Evolutionary conservation across 768 basidiomycete genomes (phyloP), one percentile per base, ranked within the genome.

Genomic region (Calocybe indica): DNA sequence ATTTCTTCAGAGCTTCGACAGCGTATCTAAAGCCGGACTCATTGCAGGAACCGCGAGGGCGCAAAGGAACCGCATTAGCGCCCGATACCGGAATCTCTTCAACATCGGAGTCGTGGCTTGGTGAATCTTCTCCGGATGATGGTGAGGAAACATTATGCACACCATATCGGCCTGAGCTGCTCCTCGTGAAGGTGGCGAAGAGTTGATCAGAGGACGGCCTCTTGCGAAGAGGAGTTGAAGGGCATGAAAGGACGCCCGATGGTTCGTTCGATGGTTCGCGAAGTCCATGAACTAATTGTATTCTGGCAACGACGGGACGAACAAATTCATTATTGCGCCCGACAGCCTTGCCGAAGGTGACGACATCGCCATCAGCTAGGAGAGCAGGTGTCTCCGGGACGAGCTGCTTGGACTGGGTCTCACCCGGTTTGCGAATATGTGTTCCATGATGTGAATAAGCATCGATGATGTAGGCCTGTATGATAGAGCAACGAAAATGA

Each of bases 281-380:
- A 47, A 66, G 13, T 43, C 54, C 58, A 61, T 75, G 64, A 39
- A 82, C 52, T 35, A 88, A 64, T 61, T 82, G 75, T 33, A 88
- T 73, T 22, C 78, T 73, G 37, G 70, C 82, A 15, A 78, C 75
- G 37, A 89, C 69, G 9, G 87, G 87, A 3, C 71, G 69, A 30
- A 88, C 87, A 28, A 73, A 64, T 45, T 77, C 77, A 15, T 75
- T 72, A 41, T 78, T 76, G 50, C 76, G 75, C 34, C 80, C 83
- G 1, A 91, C 88, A 5, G 74, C 67, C 65, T 89, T 90, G 55
- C 88, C 88, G 56, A 91, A 87, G 2, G 85, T 89, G 49, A 91
- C 55, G 31, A 78, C 62, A 58, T 89, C 88, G 50, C 85, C 85
- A 56, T 88, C 79, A 37, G 69, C 58, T 40, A 91, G 78, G 35